These are phyloP conservation scores for Aleurites moluccanus DNA, from an alignment of 441 rosid species.

Conservation along the genomic window DNA sequence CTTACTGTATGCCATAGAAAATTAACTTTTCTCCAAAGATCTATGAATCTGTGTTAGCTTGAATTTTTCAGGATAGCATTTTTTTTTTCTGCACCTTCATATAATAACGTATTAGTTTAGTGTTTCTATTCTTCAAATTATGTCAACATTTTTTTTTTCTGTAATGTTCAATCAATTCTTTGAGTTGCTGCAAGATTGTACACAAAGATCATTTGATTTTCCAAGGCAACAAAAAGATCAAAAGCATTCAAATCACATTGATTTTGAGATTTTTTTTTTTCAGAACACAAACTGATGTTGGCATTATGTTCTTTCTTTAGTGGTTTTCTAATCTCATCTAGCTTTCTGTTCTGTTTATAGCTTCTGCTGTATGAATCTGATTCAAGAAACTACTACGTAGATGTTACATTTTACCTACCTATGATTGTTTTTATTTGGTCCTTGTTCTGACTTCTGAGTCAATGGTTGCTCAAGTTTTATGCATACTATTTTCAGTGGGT, in stretches of 20 bases:
- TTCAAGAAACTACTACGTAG: background rate
- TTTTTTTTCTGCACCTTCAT: background rate
- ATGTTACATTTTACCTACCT: background rate
- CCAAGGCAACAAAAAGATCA: background rate
- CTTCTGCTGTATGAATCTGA: background rate
- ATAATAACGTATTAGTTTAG: too few species aligned
- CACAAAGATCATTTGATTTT: background rate
- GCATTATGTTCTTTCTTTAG: background rate
- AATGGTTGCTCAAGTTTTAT: background rate
- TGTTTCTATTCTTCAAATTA: background rate
- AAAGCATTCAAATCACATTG: background rate
- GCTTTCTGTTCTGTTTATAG: background rate
- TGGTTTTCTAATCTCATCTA: background rate
- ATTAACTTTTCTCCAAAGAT: background rate
- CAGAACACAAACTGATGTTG: background rate
- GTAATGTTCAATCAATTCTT: background rate
- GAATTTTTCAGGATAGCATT: background rate
- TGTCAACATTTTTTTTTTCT: background rate
- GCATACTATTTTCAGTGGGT: background rate
- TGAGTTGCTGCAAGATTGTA: background rate
- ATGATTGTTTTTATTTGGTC: background rate
- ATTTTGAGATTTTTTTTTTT: background rate
- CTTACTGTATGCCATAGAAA: background rate
- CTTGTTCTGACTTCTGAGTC: background rate
- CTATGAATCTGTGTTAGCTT: background rate